Evolutionary conservation across 768 basidiomycete species (phyloP).

Genomic region (Termitomyces sp.): DNA sequence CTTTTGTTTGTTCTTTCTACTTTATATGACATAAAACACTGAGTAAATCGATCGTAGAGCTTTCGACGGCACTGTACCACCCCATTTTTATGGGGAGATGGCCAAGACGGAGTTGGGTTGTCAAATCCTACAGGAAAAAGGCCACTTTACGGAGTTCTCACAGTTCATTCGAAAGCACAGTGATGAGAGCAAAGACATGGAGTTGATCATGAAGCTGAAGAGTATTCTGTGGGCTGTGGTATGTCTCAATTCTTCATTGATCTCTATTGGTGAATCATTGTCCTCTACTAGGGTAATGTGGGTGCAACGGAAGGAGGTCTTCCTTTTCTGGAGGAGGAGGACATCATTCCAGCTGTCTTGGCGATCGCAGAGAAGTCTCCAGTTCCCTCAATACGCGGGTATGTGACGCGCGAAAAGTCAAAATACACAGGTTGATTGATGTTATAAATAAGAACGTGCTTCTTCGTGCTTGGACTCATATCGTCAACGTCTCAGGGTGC

Average conservation of each 20-base stretch:
- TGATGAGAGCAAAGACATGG: slow-evolving; percentile 77
- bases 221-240: slow-evolving; percentile 97
- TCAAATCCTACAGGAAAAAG: slow-evolving; percentile 84
- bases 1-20: slow-evolving; percentile 37
- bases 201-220: slow-evolving; percentile 86
- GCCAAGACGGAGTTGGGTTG: slow-evolving; percentile 95
- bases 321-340: slow-evolving; percentile 94
- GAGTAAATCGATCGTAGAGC: slow-evolving; percentile 34
- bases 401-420: slow-evolving; percentile 19
- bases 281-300: slow-evolving; percentile 74
- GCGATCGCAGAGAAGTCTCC: slow-evolving; percentile 88
- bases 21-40: not conserved
- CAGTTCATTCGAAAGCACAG: slow-evolving; percentile 87
- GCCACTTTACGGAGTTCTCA: slow-evolving; percentile 88
- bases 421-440: slow-evolving; percentile 1
- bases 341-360: slow-evolving; percentile 85
- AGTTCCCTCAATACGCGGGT: slow-evolving; percentile 94
- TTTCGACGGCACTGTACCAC: slow-evolving; percentile 85
- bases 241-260: slow-evolving; percentile 27
- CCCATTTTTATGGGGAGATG: slow-evolving; percentile 98
- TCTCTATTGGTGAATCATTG: not conserved
- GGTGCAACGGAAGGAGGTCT: slow-evolving; percentile 88
- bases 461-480: slow-evolving; percentile 90
- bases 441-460: slow-evolving; percentile 70
- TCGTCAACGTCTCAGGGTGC: slow-evolving; percentile 90